These are phyloP conservation scores for Tephrocybe sp. DNA, from an alignment of 768 basidiomycete species.

Conservation along the genomic window DNA sequence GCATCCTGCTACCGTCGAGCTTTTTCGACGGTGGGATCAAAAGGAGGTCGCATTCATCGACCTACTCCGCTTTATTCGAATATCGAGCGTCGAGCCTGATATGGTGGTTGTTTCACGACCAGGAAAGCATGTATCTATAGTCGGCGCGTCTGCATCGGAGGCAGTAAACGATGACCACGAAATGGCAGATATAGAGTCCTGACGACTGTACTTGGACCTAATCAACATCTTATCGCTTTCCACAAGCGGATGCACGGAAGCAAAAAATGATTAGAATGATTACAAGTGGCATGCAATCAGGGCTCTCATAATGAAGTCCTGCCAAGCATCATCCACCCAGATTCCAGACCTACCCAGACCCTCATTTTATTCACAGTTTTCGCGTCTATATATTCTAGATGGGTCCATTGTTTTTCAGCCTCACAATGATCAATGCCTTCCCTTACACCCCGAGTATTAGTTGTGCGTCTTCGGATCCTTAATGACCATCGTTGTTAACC, in stretches of 20 bases:
- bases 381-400: constrained; percentile 11
- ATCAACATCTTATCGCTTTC: constrained; percentile 12
- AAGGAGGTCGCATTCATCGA: constrained; percentile 69
- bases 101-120: constrained; percentile 50
- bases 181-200: constrained; percentile 16
- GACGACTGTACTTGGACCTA: constrained; percentile 3
- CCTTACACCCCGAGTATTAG: constrained; percentile 16
- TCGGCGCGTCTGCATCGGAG: constrained; percentile 9
- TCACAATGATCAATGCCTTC: constrained; percentile 4
- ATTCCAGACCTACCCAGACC: not conserved
- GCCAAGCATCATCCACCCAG: not conserved
- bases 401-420: not conserved
- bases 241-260: constrained; percentile 1
- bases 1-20: constrained; percentile 59
- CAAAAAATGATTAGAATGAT: not conserved
- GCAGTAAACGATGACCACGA: constrained; percentile 14
- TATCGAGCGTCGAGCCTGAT: constrained; percentile 55
- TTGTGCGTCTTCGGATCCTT: constrained; percentile 18
- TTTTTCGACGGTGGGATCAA: constrained; percentile 80
- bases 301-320: not conserved
- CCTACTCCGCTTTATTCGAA: constrained; percentile 72
- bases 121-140: constrained; percentile 50
- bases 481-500: not conserved
- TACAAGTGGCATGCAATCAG: not conserved
- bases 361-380: not conserved